Conservation (phyloP, 2,329 filamentous ascomycete species). For the Blumeria graminis region DNA sequence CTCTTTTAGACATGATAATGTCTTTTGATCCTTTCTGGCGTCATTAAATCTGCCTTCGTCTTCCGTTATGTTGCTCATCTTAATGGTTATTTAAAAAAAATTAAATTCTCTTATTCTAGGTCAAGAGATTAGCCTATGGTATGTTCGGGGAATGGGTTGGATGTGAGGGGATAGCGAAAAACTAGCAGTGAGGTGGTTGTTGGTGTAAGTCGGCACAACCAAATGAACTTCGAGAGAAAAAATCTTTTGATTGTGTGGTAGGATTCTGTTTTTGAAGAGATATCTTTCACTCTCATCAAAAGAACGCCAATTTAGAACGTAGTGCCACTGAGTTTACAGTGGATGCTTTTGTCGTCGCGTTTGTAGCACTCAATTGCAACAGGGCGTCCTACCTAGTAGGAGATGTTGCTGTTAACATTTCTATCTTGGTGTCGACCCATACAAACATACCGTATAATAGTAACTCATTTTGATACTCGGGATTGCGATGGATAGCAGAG, state of each 20-base stretch:
- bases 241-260: too few relatives aligned
- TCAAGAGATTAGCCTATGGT: too few relatives aligned
- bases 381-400: constrained; percentile 1
- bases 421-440: too few relatives aligned
- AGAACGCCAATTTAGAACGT: neutral
- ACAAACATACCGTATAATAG: too few relatives aligned
- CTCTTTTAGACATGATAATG: neutral
- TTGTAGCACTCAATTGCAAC: neutral
- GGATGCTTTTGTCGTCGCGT: neutral
- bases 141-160: too few relatives aligned
- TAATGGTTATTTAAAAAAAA: neutral
- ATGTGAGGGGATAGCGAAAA: too few relatives aligned
- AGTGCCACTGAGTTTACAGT: neutral
- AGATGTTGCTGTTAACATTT: neutral
- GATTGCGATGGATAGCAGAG: too few relatives aligned
- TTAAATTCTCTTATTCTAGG: too few relatives aligned
- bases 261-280: neutral
- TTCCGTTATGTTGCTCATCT: neutral
- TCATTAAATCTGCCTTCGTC: neutral
- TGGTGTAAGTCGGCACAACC: too few relatives aligned
- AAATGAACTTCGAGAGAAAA: too few relatives aligned
- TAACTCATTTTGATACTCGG: too few relatives aligned
- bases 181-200: too few relatives aligned
- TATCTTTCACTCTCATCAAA: neutral
- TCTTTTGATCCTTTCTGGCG: neutral